A percentile compares a stretch with the other conserved stretches of the same genome.
Conservation (phyloP, 768 basidiomycete genomes). For the Pleurotus cornucopiae region DNA sequence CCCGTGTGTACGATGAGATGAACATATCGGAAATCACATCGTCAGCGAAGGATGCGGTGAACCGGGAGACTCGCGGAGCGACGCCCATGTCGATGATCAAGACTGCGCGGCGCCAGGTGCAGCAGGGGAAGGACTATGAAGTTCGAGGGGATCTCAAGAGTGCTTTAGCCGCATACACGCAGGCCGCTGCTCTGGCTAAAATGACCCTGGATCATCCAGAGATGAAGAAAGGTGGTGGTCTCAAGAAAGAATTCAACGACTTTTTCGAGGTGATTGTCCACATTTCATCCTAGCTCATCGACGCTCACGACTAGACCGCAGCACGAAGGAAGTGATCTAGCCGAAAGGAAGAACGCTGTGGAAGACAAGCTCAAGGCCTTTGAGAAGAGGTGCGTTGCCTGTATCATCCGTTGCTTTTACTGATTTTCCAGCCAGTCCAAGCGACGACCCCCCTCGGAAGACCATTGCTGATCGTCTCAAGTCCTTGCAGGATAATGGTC, state of each 20-base stretch:
- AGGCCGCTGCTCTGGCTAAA: conserved; percentile 54
- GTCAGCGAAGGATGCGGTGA: conserved; percentile 41
- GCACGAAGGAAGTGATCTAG: conserved; percentile 36
- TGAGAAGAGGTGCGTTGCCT: conserved; percentile 28
- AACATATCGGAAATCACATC: conserved; percentile 39
- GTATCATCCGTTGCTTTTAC: not conserved
- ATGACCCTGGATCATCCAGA: conserved; percentile 60
- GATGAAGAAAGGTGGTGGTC: conserved; percentile 49
- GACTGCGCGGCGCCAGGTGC: conserved; percentile 55
- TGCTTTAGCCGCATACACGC: conserved; percentile 57
- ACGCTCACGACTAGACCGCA: conserved; percentile 12
- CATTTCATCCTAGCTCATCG: conserved; percentile 6
- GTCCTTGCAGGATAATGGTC: conserved; percentile 68
- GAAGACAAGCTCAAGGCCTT: conserved; percentile 44
- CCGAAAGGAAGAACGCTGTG: conserved; percentile 29
- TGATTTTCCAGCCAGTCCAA: conserved; percentile 13
- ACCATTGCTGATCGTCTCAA: conserved; percentile 79
- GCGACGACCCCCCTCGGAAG: conserved; percentile 34
- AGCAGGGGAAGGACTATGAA: conserved; percentile 49
- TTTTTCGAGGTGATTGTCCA: conserved; percentile 56
- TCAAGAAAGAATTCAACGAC: conserved; percentile 60
- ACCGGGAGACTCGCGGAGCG: conserved; percentile 51
- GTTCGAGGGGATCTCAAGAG: conserved; percentile 54
- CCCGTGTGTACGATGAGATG: conserved; percentile 28
- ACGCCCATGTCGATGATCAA: conserved; percentile 59